Conservation (phyloP, 495 filamentous ascomycete species). For the Penicillium soppii region DNA sequence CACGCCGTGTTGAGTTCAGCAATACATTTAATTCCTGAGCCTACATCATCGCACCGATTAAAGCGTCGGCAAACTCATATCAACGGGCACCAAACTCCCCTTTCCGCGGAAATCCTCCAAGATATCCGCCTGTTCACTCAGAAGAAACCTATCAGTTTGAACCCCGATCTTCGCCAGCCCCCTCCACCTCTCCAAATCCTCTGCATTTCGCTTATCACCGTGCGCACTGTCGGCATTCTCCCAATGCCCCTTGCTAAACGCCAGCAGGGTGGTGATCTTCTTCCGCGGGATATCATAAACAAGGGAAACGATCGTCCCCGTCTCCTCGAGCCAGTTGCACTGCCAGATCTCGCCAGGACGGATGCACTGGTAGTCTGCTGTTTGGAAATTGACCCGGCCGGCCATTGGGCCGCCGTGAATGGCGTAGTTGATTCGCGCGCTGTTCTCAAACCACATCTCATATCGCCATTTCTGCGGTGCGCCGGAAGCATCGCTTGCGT, state of each 20-base stretch:
- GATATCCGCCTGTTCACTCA: constrained; percentile 42
- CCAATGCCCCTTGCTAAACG: constrained; percentile 41
- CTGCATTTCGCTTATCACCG: constrained; percentile 37
- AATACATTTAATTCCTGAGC: not conserved
- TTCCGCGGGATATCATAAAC: constrained; percentile 35
- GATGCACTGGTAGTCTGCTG: constrained; percentile 40
- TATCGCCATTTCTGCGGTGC: constrained; percentile 44
- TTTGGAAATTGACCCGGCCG: constrained; percentile 37
- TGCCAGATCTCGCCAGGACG: constrained; percentile 38
- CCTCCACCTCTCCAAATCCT: constrained; percentile 34
- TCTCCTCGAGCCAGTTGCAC: constrained; percentile 43
- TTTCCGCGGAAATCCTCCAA: constrained; percentile 36
- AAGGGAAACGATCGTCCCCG: constrained; percentile 38
- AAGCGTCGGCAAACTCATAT: constrained; percentile 33
- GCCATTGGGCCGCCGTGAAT: constrained; percentile 45
- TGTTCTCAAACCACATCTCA: constrained; percentile 45
- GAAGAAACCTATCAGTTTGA: constrained; percentile 32
- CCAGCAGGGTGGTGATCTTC: constrained; percentile 34
- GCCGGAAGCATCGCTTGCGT: constrained; percentile 25
- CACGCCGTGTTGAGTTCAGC: not conserved
- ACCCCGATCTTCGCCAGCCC: constrained; percentile 31
- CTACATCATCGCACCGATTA: constrained; percentile 4
- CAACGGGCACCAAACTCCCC: constrained; percentile 31
- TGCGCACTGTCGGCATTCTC: constrained; percentile 32
- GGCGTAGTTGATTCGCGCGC: constrained; percentile 40